Evolutionary conservation across 352 stramenopile species (phyloP), one percentile per base, ranked within the genome.

Genomic region (Elongisporangium undulatum): DNA sequence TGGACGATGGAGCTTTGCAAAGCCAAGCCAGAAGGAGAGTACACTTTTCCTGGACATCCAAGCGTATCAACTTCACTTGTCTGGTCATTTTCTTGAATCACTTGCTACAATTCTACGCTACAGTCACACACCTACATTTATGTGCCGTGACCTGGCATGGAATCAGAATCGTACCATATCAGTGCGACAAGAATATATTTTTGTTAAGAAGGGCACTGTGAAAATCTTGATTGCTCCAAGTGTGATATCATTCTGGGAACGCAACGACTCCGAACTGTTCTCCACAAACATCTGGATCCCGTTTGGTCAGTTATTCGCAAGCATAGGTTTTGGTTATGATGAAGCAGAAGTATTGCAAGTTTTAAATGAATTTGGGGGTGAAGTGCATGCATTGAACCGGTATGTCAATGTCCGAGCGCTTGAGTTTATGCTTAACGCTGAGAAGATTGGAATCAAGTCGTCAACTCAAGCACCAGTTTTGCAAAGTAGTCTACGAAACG

Each of bases 161-260:
- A 53, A 26, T 12, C 22, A 17, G 49, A 56, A 24, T 3, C 15
- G 19, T 13, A 15, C 21, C 55, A 61, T 45, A 53, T 3, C 17
- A 4, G 38, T 19, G 39, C 34, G 52, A 17, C 54, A 60, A 19
- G 19, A 53, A 20, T 72, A 66, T 58, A 34, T 39, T 15, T 55
- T 71, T 21, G 24, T 21, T 22, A 21, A 73, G 65, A 63, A 77
- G 62, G 52, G 34, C 1, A 70, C 64, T 50, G 57, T 83, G 3
- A 93, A 93, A 56, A n/a, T 93, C 8, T 67, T 93, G 34, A 45
- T 93, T 23, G 79, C 78, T 53, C 78, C 75, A 53, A 89, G 79
- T 54, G 49, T 90, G 8, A 58, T 82, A 34, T 90, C 81, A 23
- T 70, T 82, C n/a, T 92, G 80, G 77, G 68, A 66, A 57, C 65